Evolutionary conservation across 2,329 filamentous ascomycete genomes (phyloP).

Genomic region (Colletotrichum sidae): DNA sequence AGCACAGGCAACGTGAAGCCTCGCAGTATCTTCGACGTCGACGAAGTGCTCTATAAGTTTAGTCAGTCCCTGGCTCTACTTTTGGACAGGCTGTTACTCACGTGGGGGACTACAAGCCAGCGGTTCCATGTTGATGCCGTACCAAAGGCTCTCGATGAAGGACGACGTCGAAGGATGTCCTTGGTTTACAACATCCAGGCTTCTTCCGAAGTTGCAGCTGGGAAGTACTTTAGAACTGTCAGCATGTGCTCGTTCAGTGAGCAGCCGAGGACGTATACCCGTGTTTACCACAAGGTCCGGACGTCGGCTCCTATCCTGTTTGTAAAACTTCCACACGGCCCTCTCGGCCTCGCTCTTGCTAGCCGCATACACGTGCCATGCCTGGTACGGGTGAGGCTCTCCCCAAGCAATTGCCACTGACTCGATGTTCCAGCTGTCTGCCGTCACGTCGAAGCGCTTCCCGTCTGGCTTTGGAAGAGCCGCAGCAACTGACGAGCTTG

Average conservation of each 20-base stretch:
- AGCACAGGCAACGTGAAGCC: slow-evolving; percentile 64
- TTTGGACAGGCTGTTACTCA: not conserved
- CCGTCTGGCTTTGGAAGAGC: slow-evolving; percentile 16
- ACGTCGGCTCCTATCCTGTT: slow-evolving; percentile 49
- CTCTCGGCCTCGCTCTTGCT: slow-evolving; percentile 53
- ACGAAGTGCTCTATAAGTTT: slow-evolving; percentile 54
- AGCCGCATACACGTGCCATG: slow-evolving; percentile 49
- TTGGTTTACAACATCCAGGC: slow-evolving; percentile 39
- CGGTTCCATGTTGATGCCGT: slow-evolving; percentile 36
- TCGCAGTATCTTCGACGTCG: slow-evolving; percentile 61
- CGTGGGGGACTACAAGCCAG: slow-evolving; percentile 25
- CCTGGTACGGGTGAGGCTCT: slow-evolving; percentile 43
- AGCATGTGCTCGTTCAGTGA: slow-evolving; percentile 39
- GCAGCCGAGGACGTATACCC: slow-evolving; percentile 36
- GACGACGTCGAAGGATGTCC: slow-evolving; percentile 42
- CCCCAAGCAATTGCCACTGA: slow-evolving; percentile 51
- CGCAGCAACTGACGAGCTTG: slow-evolving; percentile 37
- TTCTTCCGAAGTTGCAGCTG: slow-evolving; percentile 43
- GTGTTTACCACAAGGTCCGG: slow-evolving; percentile 50
- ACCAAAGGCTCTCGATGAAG: slow-evolving; percentile 40
- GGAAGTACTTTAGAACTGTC: slow-evolving; percentile 41
- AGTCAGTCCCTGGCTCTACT: not conserved
- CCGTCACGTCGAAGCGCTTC: slow-evolving; percentile 35
- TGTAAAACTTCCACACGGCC: slow-evolving; percentile 51
- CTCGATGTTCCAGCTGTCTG: slow-evolving; percentile 50